Conservation (phyloP, 2,329 filamentous ascomycete species). For the Pleoardoris graminearum region DNA sequence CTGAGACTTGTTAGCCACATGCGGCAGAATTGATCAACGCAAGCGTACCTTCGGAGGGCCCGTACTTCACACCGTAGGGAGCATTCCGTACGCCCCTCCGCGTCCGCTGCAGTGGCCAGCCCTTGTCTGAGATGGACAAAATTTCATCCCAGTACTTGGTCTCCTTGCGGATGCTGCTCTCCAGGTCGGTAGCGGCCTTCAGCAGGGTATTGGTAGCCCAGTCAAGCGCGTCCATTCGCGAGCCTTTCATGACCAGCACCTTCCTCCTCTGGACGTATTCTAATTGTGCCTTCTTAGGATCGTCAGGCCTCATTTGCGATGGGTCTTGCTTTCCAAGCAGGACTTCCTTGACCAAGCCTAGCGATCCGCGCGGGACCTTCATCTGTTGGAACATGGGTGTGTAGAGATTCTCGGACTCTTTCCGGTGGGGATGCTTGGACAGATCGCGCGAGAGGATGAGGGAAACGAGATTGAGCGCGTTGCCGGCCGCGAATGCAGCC, state of each 20-base stretch:
- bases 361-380: slow-evolving; percentile 44
- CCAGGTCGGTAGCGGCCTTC: slow-evolving; percentile 70
- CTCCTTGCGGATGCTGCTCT: slow-evolving; percentile 77
- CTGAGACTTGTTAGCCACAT: slow-evolving; percentile 34
- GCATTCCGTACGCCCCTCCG: slow-evolving; percentile 60
- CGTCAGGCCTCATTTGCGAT: slow-evolving; percentile 16
- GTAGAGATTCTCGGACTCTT: slow-evolving; percentile 26
- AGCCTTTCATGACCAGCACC: slow-evolving; percentile 63
- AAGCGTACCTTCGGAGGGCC: slow-evolving; percentile 72
- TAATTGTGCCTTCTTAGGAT: slow-evolving; percentile 35
- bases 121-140: slow-evolving; percentile 75
- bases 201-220: slow-evolving; percentile 74
- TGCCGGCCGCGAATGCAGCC: slow-evolving; percentile 35
- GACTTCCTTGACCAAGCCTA: slow-evolving; percentile 32
- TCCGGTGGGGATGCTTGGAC: slow-evolving; percentile 25
- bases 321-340: slow-evolving; percentile 21
- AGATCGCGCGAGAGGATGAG: slow-evolving; percentile 37
- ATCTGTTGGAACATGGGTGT: slow-evolving; percentile 33
- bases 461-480: slow-evolving; percentile 39
- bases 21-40: neutral
- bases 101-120: slow-evolving; percentile 71
- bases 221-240: slow-evolving; percentile 77
- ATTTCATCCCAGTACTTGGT: slow-evolving; percentile 88
- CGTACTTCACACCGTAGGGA: slow-evolving; percentile 85
- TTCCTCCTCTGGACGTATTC: slow-evolving; percentile 44